Base-by-base conservation (phyloP, 495 filamentous ascomycete genomes). In the Antarctomyces pellizariae region DNA sequence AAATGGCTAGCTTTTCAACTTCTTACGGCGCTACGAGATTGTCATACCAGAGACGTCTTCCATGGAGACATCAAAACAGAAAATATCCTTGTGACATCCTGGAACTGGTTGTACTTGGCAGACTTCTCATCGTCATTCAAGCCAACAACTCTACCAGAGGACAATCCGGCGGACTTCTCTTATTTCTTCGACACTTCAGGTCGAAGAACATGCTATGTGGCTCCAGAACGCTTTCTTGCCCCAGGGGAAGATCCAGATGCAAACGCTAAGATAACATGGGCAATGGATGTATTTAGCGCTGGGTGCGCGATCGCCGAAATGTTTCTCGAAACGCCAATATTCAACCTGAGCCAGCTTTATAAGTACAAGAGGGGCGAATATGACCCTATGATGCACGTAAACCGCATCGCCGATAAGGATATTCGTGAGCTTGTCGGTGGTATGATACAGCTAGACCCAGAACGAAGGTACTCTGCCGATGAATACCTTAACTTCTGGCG, bases 61-160 rank as follows among this genome's bases (percentile, higher is more conserved):
- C 89, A 99, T 46, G 89, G 89, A 18, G 89, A 99, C 45, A 93
- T 99, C 50, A 99, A 99, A 51, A 80, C 86, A 0, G 84, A 95
- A 49, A 99, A 95, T 39, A 65, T 79, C 16, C 56, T 99, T 26
- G 83, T 95, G 22, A 99, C 89, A 1, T 92, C 89, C 14, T 99
- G 89, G 89, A 92, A 95, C 50, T 99, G 89, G 89, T 69, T 99
- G 8, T 95, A 93, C 46, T 64, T 99, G 7, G 67, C 83, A 2
- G 89, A 99, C 45, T 99, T 93, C 46, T 90, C 86, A 12, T 75
- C 78, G 3, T 75, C 76, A 1, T 95, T 90, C 55, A 99, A 99
- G 40, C 84, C 79, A 18, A 80, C 82, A 8, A 86, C 76, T 46
- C 59, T 99, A 17, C 89, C 89, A 10, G 82, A 92, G 39, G 84